Base-by-base conservation (phyloP, 1,139 yeast genomes). In the Debaryomycetaceae sp. region DNA sequence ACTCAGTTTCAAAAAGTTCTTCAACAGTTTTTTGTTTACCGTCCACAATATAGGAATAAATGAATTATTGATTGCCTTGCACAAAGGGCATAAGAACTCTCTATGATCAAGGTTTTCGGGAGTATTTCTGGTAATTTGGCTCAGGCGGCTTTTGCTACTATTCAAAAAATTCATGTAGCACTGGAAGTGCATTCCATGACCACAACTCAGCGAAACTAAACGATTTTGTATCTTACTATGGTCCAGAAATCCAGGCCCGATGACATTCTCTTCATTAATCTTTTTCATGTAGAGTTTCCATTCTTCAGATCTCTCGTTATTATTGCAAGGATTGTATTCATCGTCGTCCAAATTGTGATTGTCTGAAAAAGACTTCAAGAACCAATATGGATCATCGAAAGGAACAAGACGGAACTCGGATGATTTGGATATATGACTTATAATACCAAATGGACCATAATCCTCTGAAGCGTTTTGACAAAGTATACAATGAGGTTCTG, bases 131-230 rank as follows among this genome's bases (percentile, higher is more conserved):
- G 96, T 87, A 33, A 90, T 81, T 57, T 88, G 96, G 34, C 77
- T 77, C 55, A 80, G 87, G 30, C 85, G 76, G 11, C 72, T 65
- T 44, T 79, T 69, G 40, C 77, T 74, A 17, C 80, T 74, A 42
- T 72, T 71, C 57, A 82, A 66, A 58, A 82, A 87, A 48, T 83
- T 81, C 45, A 79, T 62, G 54, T 85, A 87, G 58, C 99, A 93
- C 34, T 79, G 76, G 52, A 79, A 81, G 62, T 93, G 99, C 83
- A 93, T 85, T 1, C 96, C 95, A 65, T 93, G 99, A 0, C 97
- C 96, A 68, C 99, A 93, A 43, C 96, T 84, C 54, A 85, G 82
- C 5, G 90, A 72, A 1, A 87, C 81, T 6, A 84, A 68, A 43
- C 75, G 75, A 42, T 67, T 72, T 37, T 75, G 73, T 39, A 71